phyloP scores from a whole-genome alignment of 305 asterid species.

The Coffea humblotiana region DNA sequence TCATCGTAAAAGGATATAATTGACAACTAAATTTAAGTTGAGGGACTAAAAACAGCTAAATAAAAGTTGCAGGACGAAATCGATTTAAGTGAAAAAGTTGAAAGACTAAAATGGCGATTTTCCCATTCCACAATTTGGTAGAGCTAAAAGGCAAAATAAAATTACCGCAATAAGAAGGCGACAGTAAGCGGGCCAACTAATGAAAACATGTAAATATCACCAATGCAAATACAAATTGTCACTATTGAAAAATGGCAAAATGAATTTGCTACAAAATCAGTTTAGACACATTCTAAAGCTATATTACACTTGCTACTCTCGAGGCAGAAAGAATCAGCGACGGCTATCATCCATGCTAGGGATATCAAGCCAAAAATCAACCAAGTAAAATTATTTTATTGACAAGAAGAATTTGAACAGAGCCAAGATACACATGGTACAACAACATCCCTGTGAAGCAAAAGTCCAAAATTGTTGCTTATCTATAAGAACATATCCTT shows the following conservation, averaged over 20 bases:
- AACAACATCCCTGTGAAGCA: neutral
- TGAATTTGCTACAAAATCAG: neutral
- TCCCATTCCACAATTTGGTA: too few relatives aligned
- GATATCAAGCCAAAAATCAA: neutral
- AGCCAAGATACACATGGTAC: neutral
- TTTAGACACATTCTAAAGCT: neutral
- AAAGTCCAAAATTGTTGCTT: neutral
- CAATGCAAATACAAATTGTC: neutral
- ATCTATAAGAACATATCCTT: neutral
- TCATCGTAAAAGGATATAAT: too few relatives aligned
- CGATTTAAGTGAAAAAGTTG: too few relatives aligned
- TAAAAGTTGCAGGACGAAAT: too few relatives aligned
- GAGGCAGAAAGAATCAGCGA: neutral
- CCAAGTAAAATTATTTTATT: neutral
- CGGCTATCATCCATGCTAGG: neutral
- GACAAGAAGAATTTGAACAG: neutral
- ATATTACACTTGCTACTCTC: conserved; percentile 1
- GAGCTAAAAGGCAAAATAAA: too few relatives aligned
- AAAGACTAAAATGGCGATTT: too few relatives aligned
- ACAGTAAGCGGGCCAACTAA: too few relatives aligned
- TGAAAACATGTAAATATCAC: too few relatives aligned
- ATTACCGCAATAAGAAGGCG: too few relatives aligned
- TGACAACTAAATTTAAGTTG: too few relatives aligned
- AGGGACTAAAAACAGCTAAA: too few relatives aligned
- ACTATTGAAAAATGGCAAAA: neutral